Conservation (phyloP, 2,329 filamentous ascomycete genomes). For the Cordyceps cicadae region DNA sequence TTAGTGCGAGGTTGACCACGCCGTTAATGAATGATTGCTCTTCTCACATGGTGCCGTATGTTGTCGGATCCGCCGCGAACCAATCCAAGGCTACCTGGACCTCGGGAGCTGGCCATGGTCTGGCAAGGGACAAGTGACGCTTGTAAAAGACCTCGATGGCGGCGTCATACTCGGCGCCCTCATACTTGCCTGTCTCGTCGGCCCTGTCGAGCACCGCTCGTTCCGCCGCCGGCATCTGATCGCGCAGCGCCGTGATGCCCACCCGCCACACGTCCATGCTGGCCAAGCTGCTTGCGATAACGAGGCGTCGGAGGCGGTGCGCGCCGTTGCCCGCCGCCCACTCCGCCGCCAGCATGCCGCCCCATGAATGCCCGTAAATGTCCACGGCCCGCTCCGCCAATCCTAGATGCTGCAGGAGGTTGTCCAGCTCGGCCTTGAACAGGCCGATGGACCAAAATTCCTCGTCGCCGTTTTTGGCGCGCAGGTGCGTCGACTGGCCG, state of each 20-base stretch:
- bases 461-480: slow-evolving; percentile 29
- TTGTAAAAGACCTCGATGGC: slow-evolving; percentile 25
- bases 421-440: slow-evolving; percentile 41
- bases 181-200: slow-evolving; percentile 21
- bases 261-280: slow-evolving; percentile 13
- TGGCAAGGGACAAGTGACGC: slow-evolving; percentile 20
- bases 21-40: background rate
- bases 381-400: slow-evolving; percentile 29
- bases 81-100: slow-evolving; percentile 22
- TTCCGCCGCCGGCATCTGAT: slow-evolving; percentile 11
- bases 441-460: slow-evolving; percentile 40
- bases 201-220: slow-evolving; percentile 15
- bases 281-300: slow-evolving; percentile 23
- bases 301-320: slow-evolving; percentile 19
- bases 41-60: slow-evolving; percentile 21
- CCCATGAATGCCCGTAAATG: slow-evolving; percentile 44
- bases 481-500: slow-evolving; percentile 39
- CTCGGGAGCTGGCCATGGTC: slow-evolving; percentile 26
- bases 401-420: slow-evolving; percentile 33
- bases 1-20: background rate
- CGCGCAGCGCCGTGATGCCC: slow-evolving; percentile 15
- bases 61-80: slow-evolving; percentile 22
- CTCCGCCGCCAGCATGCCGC: slow-evolving; percentile 39
- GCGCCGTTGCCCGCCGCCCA: slow-evolving; percentile 25
- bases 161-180: slow-evolving; percentile 22